These are phyloP conservation scores for Akebia trifoliata DNA, from an alignment of 164 flowering plant species.

Conservation along the genomic window DNA sequence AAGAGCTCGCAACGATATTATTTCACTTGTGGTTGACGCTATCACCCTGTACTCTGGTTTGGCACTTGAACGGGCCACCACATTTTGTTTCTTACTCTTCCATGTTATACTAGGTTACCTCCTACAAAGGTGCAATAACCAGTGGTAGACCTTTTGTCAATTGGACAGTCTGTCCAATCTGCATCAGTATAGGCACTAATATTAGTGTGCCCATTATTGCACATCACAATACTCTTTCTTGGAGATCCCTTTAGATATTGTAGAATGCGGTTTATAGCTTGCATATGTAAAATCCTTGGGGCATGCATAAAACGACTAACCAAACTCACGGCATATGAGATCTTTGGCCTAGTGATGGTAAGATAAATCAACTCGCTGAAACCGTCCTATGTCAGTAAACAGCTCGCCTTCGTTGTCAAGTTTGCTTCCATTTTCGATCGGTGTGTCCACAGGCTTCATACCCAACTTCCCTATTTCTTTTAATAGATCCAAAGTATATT, in stretches of 20 bases:
- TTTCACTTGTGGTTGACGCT: no score
- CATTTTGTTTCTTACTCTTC: no score
- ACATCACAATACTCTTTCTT: neutral
- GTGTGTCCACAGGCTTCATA: neutral
- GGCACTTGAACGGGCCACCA: no score
- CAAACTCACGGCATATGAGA: neutral
- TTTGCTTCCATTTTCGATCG: neutral
- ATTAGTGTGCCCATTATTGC: neutral
- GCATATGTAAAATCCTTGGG: neutral
- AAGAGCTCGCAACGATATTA: no score
- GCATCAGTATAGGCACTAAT: neutral
- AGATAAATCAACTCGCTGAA: neutral
- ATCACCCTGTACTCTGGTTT: no score
- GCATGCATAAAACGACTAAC: constrained; percentile 4
- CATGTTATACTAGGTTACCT: no score
- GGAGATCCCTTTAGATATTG: neutral
- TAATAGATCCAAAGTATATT: neutral
- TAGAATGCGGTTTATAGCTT: neutral
- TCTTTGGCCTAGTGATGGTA: neutral
- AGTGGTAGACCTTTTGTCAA: no score
- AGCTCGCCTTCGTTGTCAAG: neutral
- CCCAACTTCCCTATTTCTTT: neutral
- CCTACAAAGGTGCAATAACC: no score
- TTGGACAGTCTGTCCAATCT: no score
- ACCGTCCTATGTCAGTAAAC: neutral